A percentile compares a stretch with the other conserved stretches of the same genome.
Evolutionary conservation across 805 yeast genomes (phyloP).

Genomic region (Sugiyamaella floridensis): DNA sequence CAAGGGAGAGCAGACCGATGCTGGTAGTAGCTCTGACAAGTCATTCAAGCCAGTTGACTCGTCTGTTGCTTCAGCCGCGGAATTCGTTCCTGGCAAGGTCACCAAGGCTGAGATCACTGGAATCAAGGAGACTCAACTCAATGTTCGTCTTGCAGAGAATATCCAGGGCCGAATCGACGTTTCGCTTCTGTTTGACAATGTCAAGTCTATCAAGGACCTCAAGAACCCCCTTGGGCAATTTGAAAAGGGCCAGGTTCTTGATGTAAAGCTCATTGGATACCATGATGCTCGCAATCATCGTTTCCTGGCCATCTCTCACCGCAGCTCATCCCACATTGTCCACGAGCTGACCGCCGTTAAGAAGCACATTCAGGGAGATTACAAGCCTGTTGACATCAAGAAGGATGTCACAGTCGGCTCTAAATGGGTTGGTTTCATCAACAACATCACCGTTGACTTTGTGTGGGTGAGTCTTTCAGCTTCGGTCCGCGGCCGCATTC

Average conservation of each 20-base stretch:
- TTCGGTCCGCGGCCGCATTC: constrained; percentile 55
- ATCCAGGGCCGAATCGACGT: constrained; percentile 74
- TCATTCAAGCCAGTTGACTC: constrained; percentile 46
- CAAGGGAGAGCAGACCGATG: constrained; percentile 25
- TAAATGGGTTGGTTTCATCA: constrained; percentile 53
- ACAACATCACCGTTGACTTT: constrained; percentile 52
- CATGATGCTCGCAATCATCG: constrained; percentile 65
- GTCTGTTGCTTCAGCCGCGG: constrained; percentile 57
- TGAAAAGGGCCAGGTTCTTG: constrained; percentile 49
- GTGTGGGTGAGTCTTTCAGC: constrained; percentile 70
- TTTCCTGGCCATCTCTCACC: constrained; percentile 59
- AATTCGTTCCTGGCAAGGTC: constrained; percentile 48
- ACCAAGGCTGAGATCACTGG: constrained; percentile 56
- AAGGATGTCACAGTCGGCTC: constrained; percentile 45
- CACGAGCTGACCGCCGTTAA: constrained; percentile 58
- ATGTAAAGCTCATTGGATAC: constrained; percentile 66
- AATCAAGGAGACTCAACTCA: constrained; percentile 65
- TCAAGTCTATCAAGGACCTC: constrained; percentile 49
- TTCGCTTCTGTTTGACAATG: constrained; percentile 54
- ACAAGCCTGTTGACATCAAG: constrained; percentile 30
- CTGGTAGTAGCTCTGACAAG: constrained; percentile 20
- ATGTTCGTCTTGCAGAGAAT: constrained; percentile 69
- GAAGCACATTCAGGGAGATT: constrained; percentile 33
- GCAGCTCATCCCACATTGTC: constrained; percentile 46
- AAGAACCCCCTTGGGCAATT: constrained; percentile 52